A percentile compares a stretch with the other conserved stretches of the same genome.
Evolutionary conservation across 495 filamentous ascomycete species (phyloP).

Genomic region (Umbilicaria muhlenbergii): DNA sequence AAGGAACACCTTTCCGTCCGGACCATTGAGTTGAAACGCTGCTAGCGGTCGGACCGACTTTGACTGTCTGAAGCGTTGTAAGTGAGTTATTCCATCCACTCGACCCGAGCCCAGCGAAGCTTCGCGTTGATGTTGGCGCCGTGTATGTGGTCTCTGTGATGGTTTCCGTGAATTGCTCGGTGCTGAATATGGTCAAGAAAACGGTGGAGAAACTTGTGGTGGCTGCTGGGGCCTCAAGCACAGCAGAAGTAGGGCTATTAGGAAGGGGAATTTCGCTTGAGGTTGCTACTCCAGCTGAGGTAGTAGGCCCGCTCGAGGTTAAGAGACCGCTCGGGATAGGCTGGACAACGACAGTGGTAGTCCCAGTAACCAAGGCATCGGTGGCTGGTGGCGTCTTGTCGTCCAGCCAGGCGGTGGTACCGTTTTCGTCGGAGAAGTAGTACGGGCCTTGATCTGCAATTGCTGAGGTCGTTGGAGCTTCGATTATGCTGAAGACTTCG

Average conservation of each 20-base stretch:
- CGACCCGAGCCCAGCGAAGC: constrained; percentile 3
- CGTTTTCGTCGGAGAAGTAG: constrained; percentile 8
- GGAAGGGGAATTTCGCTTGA: no score
- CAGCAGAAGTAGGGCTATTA: not conserved
- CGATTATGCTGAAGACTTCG: constrained; percentile 1
- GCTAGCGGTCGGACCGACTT: not conserved
- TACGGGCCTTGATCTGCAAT: constrained; percentile 1
- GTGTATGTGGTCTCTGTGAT: not conserved
- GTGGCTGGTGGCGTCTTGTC: constrained; percentile 4
- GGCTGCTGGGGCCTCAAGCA: not conserved
- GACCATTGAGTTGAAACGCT: no score
- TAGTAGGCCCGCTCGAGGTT: no score
- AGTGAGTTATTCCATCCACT: constrained; percentile 11
- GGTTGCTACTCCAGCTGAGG: no score
- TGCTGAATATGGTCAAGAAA: not conserved
- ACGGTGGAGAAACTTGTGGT: constrained; percentile 1
- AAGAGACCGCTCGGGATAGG: not conserved
- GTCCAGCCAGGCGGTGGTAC: constrained; percentile 6
- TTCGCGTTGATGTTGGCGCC: not conserved
- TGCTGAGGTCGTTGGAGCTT: not conserved
- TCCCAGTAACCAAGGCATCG: not conserved
- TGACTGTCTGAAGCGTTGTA: not conserved
- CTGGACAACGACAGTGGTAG: constrained; percentile 2
- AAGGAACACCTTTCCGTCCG: no score
- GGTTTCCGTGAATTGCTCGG: not conserved